Base-by-base conservation (phyloP, 768 basidiomycete genomes). In the Tulasnella sp. region DNA sequence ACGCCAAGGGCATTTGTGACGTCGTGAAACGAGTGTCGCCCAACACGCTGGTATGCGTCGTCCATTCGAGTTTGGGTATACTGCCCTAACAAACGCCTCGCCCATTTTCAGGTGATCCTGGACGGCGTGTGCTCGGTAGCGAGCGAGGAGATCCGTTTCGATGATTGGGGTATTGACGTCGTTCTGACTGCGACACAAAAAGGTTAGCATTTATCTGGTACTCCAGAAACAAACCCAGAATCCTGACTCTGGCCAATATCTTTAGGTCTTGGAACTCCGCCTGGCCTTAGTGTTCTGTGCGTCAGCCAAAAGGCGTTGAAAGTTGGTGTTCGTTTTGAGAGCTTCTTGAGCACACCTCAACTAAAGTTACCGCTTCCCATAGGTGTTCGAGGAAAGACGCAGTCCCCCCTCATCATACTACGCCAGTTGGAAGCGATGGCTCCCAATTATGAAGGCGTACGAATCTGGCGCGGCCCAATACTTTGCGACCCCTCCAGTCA, bases 81-180 rank as follows among this genome's bases (percentile, higher is more conserved):
- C 78, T 74, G n/a, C 22, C n/a, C 31, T 40, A 29, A 29, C 58
- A 14, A 42, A 15, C 76, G 1, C 34, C n/a, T n/a, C 38, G 34
- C 1, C 15, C 38, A 37, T 34, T 42, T 25, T 45, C 29, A 92
- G 91, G 85, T 95, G 58, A 85, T 93, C 9, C 86, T 95, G 77
- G 97, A 99, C 81, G 94, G 89, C n/a, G 97, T 99, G 36, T 99
- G 97, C 84, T 91, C 95, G 1, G 95, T 98, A 19, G 97, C 93
- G 6, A 93, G 91, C 79, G 97, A 99, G 82, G 95, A 98, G 82
- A 96, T 99, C 80, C 89, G 86, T 67, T 92, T 97, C 86, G 97
- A 99, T 80, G 91, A 88, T 2, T 99, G 97, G 97, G 90, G 87
- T 34, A 86, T 99, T 73, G 97, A 99, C 79, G 89, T 96, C 45